Evolutionary conservation across 129 eudicot genomes (phyloP).

Genomic region (Tagetes patula): DNA sequence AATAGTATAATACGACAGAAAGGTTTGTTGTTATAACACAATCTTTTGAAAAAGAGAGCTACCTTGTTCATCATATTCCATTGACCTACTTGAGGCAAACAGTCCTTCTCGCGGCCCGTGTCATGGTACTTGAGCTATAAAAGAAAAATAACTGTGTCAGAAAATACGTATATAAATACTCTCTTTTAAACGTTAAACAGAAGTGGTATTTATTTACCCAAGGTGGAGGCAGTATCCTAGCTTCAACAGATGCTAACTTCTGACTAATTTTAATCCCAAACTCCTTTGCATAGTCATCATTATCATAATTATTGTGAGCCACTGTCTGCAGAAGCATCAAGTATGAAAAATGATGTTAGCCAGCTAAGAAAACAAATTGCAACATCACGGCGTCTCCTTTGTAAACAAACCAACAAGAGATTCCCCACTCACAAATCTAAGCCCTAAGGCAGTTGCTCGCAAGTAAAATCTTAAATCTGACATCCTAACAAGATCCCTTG

Average conservation of each 20-base stretch:
- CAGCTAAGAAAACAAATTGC: background rate
- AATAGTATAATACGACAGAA: background rate
- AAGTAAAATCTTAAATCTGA: background rate
- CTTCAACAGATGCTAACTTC: slow-evolving; percentile 76
- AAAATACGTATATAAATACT: background rate
- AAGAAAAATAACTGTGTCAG: slow-evolving; percentile 20
- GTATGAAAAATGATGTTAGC: slow-evolving; percentile 10
- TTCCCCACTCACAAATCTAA: background rate
- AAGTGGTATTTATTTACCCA: slow-evolving; percentile 54
- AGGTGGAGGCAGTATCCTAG: slow-evolving; percentile 92
- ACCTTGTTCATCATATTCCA: slow-evolving; percentile 99
- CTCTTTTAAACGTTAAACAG: background rate
- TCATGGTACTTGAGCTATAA: slow-evolving; percentile 85
- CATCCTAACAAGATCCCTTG: background rate
- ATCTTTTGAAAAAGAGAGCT: background rate
- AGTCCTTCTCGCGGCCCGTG: slow-evolving; percentile 88
- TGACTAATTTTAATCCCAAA: slow-evolving; percentile 80
- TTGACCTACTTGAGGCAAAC: slow-evolving; percentile 96
- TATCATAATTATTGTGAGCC: slow-evolving; percentile 61
- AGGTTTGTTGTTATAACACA: background rate
- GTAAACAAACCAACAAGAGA: background rate
- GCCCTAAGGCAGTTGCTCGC: background rate
- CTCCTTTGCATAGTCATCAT: slow-evolving; percentile 83
- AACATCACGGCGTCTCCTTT: background rate
- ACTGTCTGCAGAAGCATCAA: slow-evolving; percentile 56